Conservation (phyloP, 352 stramenopile species). For the Plasmopara viticola region DNA sequence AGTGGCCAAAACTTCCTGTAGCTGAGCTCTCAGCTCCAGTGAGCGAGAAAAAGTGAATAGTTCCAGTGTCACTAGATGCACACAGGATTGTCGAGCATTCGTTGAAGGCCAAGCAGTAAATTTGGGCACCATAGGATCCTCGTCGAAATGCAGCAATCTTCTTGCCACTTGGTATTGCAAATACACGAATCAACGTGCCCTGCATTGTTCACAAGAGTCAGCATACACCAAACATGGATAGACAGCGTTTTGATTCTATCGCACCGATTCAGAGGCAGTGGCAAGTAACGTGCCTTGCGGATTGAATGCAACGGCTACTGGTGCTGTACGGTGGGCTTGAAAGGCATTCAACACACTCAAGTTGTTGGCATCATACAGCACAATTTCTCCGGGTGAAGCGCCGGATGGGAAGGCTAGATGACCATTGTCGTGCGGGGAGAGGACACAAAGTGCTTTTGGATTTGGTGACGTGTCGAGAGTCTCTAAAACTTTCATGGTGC, state of each 20-base stretch:
- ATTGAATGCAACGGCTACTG: conserved; percentile 88
- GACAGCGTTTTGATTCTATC: neutral
- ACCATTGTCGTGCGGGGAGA: conserved; percentile 83
- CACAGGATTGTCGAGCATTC: conserved; percentile 90
- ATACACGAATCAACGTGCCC: conserved; percentile 97
- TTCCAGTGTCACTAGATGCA: conserved; percentile 95
- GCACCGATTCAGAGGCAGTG: conserved; percentile 87
- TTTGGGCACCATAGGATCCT: conserved; percentile 92
- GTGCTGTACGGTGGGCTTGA: conserved; percentile 79
- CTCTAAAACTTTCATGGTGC: conserved; percentile 90
- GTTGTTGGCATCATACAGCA: conserved; percentile 90
- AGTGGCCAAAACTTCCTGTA: conserved; percentile 74
- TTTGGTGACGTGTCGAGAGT: conserved; percentile 88
- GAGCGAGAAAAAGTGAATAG: conserved; percentile 93
- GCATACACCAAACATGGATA: neutral
- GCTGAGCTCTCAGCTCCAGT: conserved; percentile 63
- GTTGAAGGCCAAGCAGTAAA: conserved; percentile 96
- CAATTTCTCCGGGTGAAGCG: conserved; percentile 78
- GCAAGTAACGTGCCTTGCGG: conserved; percentile 78
- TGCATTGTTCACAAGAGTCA: conserved; percentile 22
- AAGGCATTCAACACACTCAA: conserved; percentile 89
- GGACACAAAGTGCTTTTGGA: conserved; percentile 70
- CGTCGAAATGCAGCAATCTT: conserved; percentile 91
- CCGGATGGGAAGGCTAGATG: conserved; percentile 82
- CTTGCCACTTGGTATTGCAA: conserved; percentile 88